Evolutionary conservation across 805 yeast species (phyloP).

Genomic region (Hanseniaspora occidentalis): DNA sequence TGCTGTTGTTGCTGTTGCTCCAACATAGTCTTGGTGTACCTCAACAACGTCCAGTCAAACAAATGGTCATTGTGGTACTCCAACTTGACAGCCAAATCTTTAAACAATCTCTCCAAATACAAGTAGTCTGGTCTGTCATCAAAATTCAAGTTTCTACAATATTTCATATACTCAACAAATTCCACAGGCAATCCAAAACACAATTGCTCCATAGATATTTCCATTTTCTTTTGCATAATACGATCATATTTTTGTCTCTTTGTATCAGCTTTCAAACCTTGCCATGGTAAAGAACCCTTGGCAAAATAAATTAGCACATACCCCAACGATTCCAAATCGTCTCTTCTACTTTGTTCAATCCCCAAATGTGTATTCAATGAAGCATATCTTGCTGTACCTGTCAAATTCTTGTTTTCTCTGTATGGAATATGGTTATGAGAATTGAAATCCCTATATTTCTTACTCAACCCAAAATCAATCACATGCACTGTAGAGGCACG

Average conservation of each 20-base stretch:
- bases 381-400: conserved; percentile 97
- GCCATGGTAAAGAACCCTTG: conserved; percentile 97
- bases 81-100: conserved; percentile 80
- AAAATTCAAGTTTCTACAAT: conserved; percentile 80
- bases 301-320: conserved; percentile 90
- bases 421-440: conserved; percentile 92
- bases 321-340: conserved; percentile 89
- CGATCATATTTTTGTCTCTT: conserved; percentile 95
- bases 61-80: conserved; percentile 87
- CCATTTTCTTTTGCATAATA: conserved; percentile 88
- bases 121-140: conserved; percentile 95
- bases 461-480: conserved; percentile 88
- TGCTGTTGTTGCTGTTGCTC: conserved; percentile 18
- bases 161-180: conserved; percentile 76
- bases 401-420: conserved; percentile 88
- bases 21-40: conserved; percentile 26
- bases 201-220: conserved; percentile 73
- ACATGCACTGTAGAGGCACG: conserved; percentile 93
- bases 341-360: conserved; percentile 92
- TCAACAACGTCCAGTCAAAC: conserved; percentile 83
- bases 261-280: conserved; percentile 92
- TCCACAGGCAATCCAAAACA: conserved; percentile 89
- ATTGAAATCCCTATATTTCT: conserved; percentile 87
- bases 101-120: conserved; percentile 74
- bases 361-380: conserved; percentile 93